Base-by-base conservation (phyloP, 176 grass and related monocot species). In the Zizania latifolia region DNA sequence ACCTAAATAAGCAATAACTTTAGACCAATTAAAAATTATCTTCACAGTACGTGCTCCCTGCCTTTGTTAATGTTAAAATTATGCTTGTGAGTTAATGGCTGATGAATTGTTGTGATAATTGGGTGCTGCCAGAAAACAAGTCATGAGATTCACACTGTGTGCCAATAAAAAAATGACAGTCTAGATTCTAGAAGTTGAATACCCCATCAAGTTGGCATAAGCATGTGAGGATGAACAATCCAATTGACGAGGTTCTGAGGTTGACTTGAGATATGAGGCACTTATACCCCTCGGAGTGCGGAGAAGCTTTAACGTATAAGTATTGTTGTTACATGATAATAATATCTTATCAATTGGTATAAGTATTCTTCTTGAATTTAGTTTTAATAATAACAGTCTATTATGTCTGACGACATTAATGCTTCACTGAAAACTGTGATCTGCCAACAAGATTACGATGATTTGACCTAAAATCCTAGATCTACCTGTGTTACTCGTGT, bases 1-100 rank as follows among this genome's bases (percentile, higher is more conserved):
- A 70, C 39, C 70, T 81, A 81, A 30, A 76, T 8, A 23, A 50
- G 8, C 10, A 62, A 76, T 11, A 44, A 30, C 31, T 65, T 74
- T 32, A 72, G 70, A 75, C 63, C 34, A 72, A 26, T 36, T 55
- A 81, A 58, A 35, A 58, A 38, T 32, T 33, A 19, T 9, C 17
- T 10, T 66, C 17, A 50, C 22, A 12, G 28, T 76, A 28, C 74
- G 12, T 29, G 17, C n/a, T 33, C 26, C 19, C 16, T 72, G 83
- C 79, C 79, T 86, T 80, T 83, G 67, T 90, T 90, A 15, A 86
- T 74, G 23, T 83, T 74, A 75, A 89, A 86, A 29, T 58, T 90
- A 54, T 74, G 55, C 48, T 76, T 83, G 53, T 84, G 55, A 30
- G 68, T 22, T 69, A 71, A 72, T 35, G 68, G 34, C 61, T 79